phyloP scores from a whole-genome alignment of 805 yeast species.

The Ogataea glucozyma region DNA sequence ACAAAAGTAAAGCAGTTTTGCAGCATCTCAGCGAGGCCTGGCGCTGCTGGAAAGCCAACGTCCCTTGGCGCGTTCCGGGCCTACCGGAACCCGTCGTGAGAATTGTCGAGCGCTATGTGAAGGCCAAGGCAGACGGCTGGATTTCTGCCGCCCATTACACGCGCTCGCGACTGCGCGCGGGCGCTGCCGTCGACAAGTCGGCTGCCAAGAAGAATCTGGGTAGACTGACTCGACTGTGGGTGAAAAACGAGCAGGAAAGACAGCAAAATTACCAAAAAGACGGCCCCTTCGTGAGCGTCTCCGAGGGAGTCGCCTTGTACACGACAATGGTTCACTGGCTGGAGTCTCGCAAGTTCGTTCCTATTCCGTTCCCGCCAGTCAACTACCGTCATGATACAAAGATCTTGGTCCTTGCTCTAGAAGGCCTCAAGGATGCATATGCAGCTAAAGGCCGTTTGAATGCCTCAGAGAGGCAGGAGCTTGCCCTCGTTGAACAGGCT shows the following conservation, averaged over 20 bases:
- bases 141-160: slow-evolving; percentile 89
- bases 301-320: slow-evolving; percentile 85
- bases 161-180: slow-evolving; percentile 82
- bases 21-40: slow-evolving; percentile 98
- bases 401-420: slow-evolving; percentile 83
- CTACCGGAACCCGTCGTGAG: slow-evolving; percentile 87
- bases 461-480: slow-evolving; percentile 86
- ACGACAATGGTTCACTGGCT: slow-evolving; percentile 91
- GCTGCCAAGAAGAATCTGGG: slow-evolving; percentile 93
- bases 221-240: slow-evolving; percentile 86
- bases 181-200: slow-evolving; percentile 93
- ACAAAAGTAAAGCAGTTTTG: slow-evolving; percentile 79
- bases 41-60: slow-evolving; percentile 99
- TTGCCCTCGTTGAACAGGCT: slow-evolving; percentile 92
- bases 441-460: slow-evolving; percentile 75
- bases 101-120: slow-evolving; percentile 84
- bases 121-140: slow-evolving; percentile 98
- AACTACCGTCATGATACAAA: slow-evolving; percentile 93
- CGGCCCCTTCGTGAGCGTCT: slow-evolving; percentile 83
- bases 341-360: slow-evolving; percentile 76
- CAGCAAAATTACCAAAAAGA: slow-evolving; percentile 76
- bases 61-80: slow-evolving; percentile 98
- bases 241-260: slow-evolving; percentile 87
- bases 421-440: slow-evolving; percentile 79
- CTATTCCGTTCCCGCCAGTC: slow-evolving; percentile 92